Base-by-base conservation (phyloP, 495 filamentous ascomycete species). In the Penicillium alfredii region DNA sequence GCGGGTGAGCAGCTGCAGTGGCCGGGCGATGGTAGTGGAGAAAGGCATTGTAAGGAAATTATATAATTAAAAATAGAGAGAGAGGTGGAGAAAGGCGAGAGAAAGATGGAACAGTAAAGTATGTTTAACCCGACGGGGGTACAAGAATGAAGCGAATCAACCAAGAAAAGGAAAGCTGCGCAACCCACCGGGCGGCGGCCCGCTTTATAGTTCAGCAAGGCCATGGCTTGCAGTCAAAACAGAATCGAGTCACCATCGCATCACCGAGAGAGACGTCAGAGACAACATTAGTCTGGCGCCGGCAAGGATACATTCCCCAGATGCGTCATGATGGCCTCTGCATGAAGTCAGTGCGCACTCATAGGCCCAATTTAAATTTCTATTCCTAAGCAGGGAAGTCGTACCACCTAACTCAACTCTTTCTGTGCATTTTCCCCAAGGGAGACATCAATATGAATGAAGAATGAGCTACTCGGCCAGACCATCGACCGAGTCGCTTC, bases 1-100 rank as follows among this genome's bases (percentile, higher is more conserved):
- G 2, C 66, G 60, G 15, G 43, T 50, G 31, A 36, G 28, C 30
- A 71, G 57, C 49, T 63, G 58, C 25, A 68, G 20, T 2, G 66
- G 66, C 2, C 63, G 55, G 10, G 60, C 30, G 12, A 64, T 37
- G 19, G 55, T 13, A 16, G 47, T 55, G 27, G 56, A 55, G 26
- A 61, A 44, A 24, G 19, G 20, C 61, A 66, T 68, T 11, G n/a
- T 48, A 14, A 6, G 6, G 18, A 12, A 13, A 42, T 10, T 35
- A 20, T 21, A 39, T 11, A 15, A 18, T 18, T 11, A 20, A 19
- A 6, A 26, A 37, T 24, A 3, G 20, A 24, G 23, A 20, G 16
- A 15, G 27, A 21, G 13, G 13, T 18, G 13, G 25, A 18, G 13
- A 30, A 13, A 37, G 26, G 25, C 11, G 23, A 25, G 23, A 4